Percentiles rank a stretch among this genome's conserved stretches.
phyloP scores from a whole-genome alignment of 2,329 filamentous ascomycete species.

The Phyllosticta ampelicida region DNA sequence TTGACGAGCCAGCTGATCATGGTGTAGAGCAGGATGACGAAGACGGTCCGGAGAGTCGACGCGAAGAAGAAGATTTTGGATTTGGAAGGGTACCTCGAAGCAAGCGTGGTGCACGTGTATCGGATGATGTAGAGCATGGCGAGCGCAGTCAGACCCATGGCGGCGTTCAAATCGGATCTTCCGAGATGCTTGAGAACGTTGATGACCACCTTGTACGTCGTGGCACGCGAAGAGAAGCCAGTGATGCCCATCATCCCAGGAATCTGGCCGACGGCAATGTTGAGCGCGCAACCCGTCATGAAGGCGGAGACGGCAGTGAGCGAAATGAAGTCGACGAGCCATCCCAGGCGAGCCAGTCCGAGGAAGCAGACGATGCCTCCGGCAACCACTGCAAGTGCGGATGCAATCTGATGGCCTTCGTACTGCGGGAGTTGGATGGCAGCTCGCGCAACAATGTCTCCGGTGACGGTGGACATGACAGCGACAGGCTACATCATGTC shows the following conservation, averaged over 20 bases:
- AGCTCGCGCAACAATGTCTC: constrained; percentile 64
- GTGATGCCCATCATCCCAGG: constrained; percentile 70
- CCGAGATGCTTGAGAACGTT: constrained; percentile 67
- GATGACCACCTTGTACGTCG: constrained; percentile 78
- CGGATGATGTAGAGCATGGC: constrained; percentile 62
- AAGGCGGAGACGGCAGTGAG: constrained; percentile 86
- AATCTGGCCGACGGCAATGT: constrained; percentile 75
- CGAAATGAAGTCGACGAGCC: constrained; percentile 90
- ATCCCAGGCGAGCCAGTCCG: constrained; percentile 70
- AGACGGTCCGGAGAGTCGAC: constrained; percentile 81
- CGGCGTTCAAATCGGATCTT: constrained; percentile 62
- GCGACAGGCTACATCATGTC: constrained; percentile 59
- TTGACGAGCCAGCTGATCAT: constrained; percentile 83
- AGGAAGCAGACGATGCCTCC: constrained; percentile 72
- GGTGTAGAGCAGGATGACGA: constrained; percentile 86
- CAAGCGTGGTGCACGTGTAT: constrained; percentile 50
- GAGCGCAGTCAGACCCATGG: constrained; percentile 75
- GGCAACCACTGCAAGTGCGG: constrained; percentile 65
- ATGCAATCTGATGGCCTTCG: constrained; percentile 58
- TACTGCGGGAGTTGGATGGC: constrained; percentile 45
- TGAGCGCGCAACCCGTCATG: constrained; percentile 95
- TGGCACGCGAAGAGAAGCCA: constrained; percentile 60
- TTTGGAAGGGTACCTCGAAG: constrained; percentile 56
- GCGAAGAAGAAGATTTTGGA: constrained; percentile 78
- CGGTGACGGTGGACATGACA: constrained; percentile 85